Evolutionary conservation across 2,329 filamentous ascomycete species (phyloP).

Genomic region (Immersiporthe knoxdaviesiana): DNA sequence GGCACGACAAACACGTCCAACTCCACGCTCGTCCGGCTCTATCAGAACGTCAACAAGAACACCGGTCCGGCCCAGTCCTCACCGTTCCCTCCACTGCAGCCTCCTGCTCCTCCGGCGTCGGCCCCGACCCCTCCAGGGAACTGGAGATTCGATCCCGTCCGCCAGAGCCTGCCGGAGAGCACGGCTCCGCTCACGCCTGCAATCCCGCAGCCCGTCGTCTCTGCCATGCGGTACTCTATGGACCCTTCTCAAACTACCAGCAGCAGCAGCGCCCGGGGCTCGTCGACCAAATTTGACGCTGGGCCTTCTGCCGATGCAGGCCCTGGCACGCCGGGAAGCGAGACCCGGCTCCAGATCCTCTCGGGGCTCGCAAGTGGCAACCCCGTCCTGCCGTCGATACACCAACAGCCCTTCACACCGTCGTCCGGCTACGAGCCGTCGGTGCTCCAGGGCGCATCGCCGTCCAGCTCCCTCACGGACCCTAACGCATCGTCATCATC

Average conservation of each 20-base stretch:
- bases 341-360: constrained; percentile 36
- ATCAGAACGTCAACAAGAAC: constrained; percentile 57
- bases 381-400: constrained; percentile 30
- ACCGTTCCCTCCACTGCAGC: constrained; percentile 16
- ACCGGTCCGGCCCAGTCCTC: constrained; percentile 37
- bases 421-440: constrained; percentile 51
- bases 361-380: constrained; percentile 32
- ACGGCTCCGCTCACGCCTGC: constrained; percentile 52
- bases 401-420: constrained; percentile 41
- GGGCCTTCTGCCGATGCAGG: constrained; percentile 34
- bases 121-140: constrained; percentile 55
- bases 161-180: constrained; percentile 56
- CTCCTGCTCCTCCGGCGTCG: constrained; percentile 25
- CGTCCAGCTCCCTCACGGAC: constrained; percentile 47
- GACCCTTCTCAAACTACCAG: constrained; percentile 36
- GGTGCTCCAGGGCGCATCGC: constrained; percentile 44
- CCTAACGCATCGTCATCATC: constrained; percentile 28
- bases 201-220: constrained; percentile 54
- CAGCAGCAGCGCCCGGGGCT: constrained; percentile 30
- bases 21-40: constrained; percentile 81
- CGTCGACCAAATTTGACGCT: constrained; percentile 37
- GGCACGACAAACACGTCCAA: constrained; percentile 85
- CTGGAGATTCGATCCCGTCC: constrained; percentile 64
- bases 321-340: constrained; percentile 37
- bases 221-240: constrained; percentile 51